Percentiles rank a stretch among this genome's conserved stretches.
phyloP scores from a whole-genome alignment of 805 yeast species.

The Cyberlindnera japonica region DNA sequence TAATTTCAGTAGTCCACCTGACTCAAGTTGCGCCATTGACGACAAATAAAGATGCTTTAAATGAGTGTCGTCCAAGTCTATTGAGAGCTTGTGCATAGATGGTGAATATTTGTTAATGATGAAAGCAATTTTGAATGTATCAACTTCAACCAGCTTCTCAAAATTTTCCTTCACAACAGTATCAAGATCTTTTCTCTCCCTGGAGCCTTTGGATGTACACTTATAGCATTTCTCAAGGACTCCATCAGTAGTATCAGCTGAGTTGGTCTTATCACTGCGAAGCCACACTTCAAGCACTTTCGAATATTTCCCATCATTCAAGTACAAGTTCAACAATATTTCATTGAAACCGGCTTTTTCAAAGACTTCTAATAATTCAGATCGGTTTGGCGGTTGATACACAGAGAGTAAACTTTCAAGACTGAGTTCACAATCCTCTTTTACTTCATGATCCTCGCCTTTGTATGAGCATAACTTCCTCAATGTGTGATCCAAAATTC shows the following conservation, averaged over 20 bases:
- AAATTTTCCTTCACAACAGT: conserved; percentile 17
- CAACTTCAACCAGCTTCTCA: conserved; percentile 26
- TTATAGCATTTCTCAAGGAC: conserved; percentile 27
- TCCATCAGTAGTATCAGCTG: conserved; percentile 26
- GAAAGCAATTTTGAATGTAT: conserved; percentile 27
- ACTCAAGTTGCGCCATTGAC: conserved; percentile 22
- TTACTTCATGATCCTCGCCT: conserved; percentile 25
- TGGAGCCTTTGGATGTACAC: conserved; percentile 20
- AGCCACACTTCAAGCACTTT: conserved; percentile 57
- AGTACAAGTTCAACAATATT: conserved; percentile 56
- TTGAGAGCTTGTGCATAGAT: conserved; percentile 15
- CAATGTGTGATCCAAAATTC: conserved; percentile 46
- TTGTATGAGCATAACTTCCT: conserved; percentile 44
- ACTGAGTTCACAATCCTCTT: conserved; percentile 70
- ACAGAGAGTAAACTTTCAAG: conserved; percentile 65
- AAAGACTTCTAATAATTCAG: conserved; percentile 46
- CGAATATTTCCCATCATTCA: conserved; percentile 47
- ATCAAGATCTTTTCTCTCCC: conserved; percentile 19
- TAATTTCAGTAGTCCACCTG: conserved; percentile 18
- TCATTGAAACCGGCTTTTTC: conserved; percentile 52
- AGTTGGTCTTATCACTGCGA: conserved; percentile 26
- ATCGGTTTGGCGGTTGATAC: conserved; percentile 56
- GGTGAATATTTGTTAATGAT: conserved; percentile 27
- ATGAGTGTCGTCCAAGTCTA: conserved; percentile 19
- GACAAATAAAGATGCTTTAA: conserved; percentile 25